Base-by-base conservation (phyloP, 192 early-diverging fungal species). In the Geosiphon pyriformis region DNA sequence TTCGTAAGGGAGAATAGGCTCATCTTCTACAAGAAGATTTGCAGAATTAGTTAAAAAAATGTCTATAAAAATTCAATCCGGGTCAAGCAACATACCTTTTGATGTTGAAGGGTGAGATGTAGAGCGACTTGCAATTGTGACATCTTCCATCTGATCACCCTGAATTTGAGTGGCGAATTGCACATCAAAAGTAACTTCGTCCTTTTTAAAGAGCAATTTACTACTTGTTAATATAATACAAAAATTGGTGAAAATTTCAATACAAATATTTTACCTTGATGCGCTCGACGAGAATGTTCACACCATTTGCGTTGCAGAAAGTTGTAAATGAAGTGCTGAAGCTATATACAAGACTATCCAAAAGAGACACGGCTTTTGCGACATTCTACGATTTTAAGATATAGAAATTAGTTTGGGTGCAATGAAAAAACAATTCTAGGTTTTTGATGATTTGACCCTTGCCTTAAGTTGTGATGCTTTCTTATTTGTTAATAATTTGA, bases 281-380 rank as follows among this genome's bases (percentile, higher is more conserved):
- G 25, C 96, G 79, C 20, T 79, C 69, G 6, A 97, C 91, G 17
- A 97, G 72, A 27, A 78, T 73, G 7, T 89, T 80, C 29, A 96
- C 74, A 20, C 96, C 94, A 71, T 88, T 87, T 7, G 90, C 89
- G 48, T 83, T 84, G 69, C 87, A 87, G 65, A 98, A 96, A 2
- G 88, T 78, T 1, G 84, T 75, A 68, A 95, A 92, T 11, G 91
- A 85, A n/a, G 77, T 73, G 31, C 78, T 75, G 50, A 91, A 88
- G 12, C 88, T 83, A 62, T 90, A 94, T 0, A 94, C 83, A 23
- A 94, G 82, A 33, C 80, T 86, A 70, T 96, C 94, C 68, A 98
- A 71, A 18, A 95, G 61, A n/a, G 83, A 78, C 48, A 92, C 84
- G 20, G 84, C 82, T 58, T 88, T 93, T 4, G 84, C 83, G 2